phyloP scores from a whole-genome alignment of 1,139 yeast genomes.

The Yamadazyma atmosphaerica region DNA sequence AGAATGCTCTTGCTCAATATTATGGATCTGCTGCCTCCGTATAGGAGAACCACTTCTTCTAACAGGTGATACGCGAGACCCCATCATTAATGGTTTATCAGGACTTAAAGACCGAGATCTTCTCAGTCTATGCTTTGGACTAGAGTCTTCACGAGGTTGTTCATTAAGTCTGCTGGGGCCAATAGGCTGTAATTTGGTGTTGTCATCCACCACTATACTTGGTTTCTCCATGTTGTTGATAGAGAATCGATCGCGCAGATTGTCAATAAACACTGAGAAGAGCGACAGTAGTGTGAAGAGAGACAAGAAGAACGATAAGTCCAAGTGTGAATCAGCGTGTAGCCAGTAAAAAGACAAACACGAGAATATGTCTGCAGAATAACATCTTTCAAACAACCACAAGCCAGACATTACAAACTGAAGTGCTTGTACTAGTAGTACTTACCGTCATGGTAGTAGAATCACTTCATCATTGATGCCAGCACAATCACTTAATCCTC shows the following conservation, averaged over 20 bases:
- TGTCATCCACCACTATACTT: background rate
- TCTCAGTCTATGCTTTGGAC: conserved; percentile 1
- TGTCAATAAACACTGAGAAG: background rate
- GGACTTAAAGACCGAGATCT: conserved; percentile 11
- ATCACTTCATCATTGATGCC: no score
- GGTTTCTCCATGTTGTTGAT: background rate
- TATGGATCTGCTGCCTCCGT: conserved; percentile 30
- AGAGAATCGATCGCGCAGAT: no score
- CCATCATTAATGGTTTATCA: conserved; percentile 5
- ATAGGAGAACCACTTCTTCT: conserved; percentile 41
- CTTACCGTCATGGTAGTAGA: no score
- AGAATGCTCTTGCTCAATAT: conserved; percentile 23
- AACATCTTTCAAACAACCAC: no score
- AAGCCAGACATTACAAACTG: no score
- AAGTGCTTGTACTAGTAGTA: no score
- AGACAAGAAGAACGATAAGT: no score
- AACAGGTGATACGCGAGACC: conserved; percentile 23
- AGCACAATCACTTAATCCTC: no score
- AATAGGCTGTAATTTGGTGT: background rate
- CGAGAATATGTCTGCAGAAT: no score
- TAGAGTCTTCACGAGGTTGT: background rate
- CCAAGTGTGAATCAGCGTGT: no score
- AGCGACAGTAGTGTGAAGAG: no score
- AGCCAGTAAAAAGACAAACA: no score
- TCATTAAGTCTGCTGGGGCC: background rate